Base-by-base conservation (phyloP, 1,284 basidiomycete species). In the Trichosporon inkin region DNA sequence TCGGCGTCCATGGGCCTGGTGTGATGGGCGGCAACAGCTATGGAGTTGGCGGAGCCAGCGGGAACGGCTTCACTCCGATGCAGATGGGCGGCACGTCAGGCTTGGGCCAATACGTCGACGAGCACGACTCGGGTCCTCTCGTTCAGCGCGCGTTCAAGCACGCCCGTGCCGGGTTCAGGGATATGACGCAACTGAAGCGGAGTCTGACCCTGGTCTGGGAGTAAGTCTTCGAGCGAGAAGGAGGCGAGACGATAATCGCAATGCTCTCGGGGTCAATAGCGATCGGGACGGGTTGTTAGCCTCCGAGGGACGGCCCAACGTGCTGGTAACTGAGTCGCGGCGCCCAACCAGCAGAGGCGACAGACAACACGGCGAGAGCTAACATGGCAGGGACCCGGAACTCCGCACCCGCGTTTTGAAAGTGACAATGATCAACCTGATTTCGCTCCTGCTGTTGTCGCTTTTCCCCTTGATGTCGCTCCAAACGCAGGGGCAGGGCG, bases 351-450 rank as follows among this genome's bases (percentile, higher is more conserved):
- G 5, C 28, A 32, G 28, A 32, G 8, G 8, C 8, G 28, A 32
- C 28, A 4, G 8, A 8, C 28, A 39, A 22, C 10, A 13, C 19
- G 19, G 13, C 11, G n/a, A 19, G 24, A 19, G 37, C 62, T 66
- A 36, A 63, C 59, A 2, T 4, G n/a, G 3, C 61, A 78, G 78
- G 37, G 77, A 79, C 63, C 61, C 68, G 6, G 77, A 78, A 54
- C 67, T 79, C 14, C 62, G 76, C 22, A 71, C 67, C 3, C 62
- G 71, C 56, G 71, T 77, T 2, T 55, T 77, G 36, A 78, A 77
- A 49, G 71, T 73, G 16, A 74, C 71, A 4, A 60, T 77, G n/a
- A 72, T 79, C 66, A 79, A 79, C 67, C 65, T 76, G 35, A 67
- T 79, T 11, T 74, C 75, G 8, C 68, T 79, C 2, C 36, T 75